A percentile compares a stretch with the other conserved stretches of the same genome.
Evolutionary conservation across 441 rosid genomes (phyloP).

Genomic region (Adansonia gregorii): DNA sequence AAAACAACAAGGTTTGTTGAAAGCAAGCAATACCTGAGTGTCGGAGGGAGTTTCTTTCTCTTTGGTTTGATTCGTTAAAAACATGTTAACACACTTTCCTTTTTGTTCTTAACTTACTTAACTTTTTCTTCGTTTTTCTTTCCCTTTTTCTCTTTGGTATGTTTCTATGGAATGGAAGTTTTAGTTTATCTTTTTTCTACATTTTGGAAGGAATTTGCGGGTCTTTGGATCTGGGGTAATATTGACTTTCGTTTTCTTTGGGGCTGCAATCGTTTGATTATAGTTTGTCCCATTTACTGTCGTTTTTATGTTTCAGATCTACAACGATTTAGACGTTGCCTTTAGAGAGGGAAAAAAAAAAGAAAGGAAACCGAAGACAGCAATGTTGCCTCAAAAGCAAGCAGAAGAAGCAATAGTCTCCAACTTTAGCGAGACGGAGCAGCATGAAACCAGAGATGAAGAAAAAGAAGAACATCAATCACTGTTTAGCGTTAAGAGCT

Average conservation of each 20-base stretch:
- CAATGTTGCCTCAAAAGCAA: slow-evolving; percentile 85
- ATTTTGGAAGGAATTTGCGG: slow-evolving; percentile 21
- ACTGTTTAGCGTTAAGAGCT: slow-evolving; percentile 56
- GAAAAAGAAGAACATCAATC: slow-evolving; percentile 39
- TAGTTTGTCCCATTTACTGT: slow-evolving; percentile 45
- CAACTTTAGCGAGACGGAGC: slow-evolving; percentile 54
- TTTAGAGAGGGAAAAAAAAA: slow-evolving; percentile 24
- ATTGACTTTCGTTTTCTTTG: slow-evolving; percentile 43
- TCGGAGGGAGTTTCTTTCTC: background rate
- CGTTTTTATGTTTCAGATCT: slow-evolving; percentile 57
- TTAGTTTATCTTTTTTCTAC: slow-evolving; percentile 3
- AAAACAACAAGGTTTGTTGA: slow-evolving; percentile 35
- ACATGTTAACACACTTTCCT: slow-evolving; percentile 1
- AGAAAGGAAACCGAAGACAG: background rate
- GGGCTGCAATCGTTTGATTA: slow-evolving; percentile 32
- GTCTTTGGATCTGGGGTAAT: slow-evolving; percentile 39
- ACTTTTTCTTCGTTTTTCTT: background rate
- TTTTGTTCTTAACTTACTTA: slow-evolving; percentile 21
- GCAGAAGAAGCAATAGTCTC: slow-evolving; percentile 89
- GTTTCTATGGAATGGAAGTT: background rate
- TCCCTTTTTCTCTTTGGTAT: background rate
- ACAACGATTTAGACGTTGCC: slow-evolving; percentile 36
- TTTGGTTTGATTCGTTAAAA: background rate
- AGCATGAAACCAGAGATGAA: slow-evolving; percentile 49
- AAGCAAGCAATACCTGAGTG: background rate